Evolutionary conservation across 2,329 filamentous ascomycete genomes (phyloP).

Genomic region (Fusarium siculi): DNA sequence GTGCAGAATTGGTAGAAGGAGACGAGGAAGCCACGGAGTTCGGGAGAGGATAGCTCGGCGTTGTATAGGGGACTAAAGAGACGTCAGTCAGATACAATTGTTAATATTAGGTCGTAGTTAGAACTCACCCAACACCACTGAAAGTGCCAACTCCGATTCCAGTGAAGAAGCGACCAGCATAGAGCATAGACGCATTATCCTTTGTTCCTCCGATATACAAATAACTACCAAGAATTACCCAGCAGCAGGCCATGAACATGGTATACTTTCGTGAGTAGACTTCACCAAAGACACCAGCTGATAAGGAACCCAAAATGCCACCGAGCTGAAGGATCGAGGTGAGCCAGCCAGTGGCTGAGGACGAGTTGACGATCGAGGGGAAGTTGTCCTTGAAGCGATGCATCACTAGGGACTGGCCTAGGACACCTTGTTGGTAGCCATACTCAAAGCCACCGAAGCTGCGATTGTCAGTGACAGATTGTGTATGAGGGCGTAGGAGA

Average conservation of each 20-base stretch:
- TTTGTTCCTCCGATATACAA: slow-evolving; percentile 55
- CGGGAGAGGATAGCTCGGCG: slow-evolving; percentile 66
- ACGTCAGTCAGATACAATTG: background rate
- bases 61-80: slow-evolving; percentile 55
- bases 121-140: slow-evolving; percentile 51
- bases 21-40: slow-evolving; percentile 72
- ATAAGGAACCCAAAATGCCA: slow-evolving; percentile 58
- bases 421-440: slow-evolving; percentile 60
- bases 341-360: slow-evolving; percentile 60
- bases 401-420: slow-evolving; percentile 65
- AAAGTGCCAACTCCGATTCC: slow-evolving; percentile 60
- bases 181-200: slow-evolving; percentile 54
- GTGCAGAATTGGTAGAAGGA: slow-evolving; percentile 71
- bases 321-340: slow-evolving; percentile 62
- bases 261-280: slow-evolving; percentile 62
- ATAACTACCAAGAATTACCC: slow-evolving; percentile 58
- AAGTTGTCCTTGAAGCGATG: slow-evolving; percentile 60
- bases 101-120: background rate
- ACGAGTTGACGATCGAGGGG: slow-evolving; percentile 57
- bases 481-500: background rate
- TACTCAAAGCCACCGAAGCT: slow-evolving; percentile 41
- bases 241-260: slow-evolving; percentile 60
- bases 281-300: slow-evolving; percentile 59
- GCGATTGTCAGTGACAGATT: background rate
- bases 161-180: slow-evolving; percentile 61